Evolutionary conservation across 1,139 yeast genomes (phyloP).

Genomic region (Hansenula anomala): DNA sequence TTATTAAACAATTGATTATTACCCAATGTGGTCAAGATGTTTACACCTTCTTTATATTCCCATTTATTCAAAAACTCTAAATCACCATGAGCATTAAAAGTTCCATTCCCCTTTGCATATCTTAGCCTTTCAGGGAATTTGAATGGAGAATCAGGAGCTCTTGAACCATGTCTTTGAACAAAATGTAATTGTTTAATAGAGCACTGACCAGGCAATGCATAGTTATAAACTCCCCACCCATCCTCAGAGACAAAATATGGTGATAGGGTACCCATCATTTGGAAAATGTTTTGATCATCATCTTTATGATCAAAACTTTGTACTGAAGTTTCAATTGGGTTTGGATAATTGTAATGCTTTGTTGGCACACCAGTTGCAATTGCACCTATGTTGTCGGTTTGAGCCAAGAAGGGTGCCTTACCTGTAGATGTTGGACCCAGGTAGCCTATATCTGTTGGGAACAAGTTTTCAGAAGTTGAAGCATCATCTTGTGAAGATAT

Average conservation of each 20-base stretch:
- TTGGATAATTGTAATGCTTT: background rate
- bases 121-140: background rate
- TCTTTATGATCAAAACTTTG: background rate
- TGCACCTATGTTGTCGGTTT: background rate
- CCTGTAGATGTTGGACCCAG: background rate
- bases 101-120: background rate
- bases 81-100: background rate
- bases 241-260: background rate
- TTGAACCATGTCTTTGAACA: background rate
- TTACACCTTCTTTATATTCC: background rate
- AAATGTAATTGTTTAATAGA: background rate
- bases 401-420: background rate
- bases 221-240: background rate
- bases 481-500: background rate
- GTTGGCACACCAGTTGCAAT: background rate
- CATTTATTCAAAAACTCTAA: background rate
- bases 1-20: background rate
- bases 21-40: background rate
- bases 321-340: background rate
- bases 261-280: background rate
- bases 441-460: background rate
- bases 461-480: background rate
- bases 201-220: background rate
- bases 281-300: background rate
- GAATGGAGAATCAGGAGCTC: background rate